A percentile compares a stretch with the other conserved stretches of the same genome.
Conservation (phyloP, 2,329 filamentous ascomycete species). For the Trichoderma afroharzianum region DNA sequence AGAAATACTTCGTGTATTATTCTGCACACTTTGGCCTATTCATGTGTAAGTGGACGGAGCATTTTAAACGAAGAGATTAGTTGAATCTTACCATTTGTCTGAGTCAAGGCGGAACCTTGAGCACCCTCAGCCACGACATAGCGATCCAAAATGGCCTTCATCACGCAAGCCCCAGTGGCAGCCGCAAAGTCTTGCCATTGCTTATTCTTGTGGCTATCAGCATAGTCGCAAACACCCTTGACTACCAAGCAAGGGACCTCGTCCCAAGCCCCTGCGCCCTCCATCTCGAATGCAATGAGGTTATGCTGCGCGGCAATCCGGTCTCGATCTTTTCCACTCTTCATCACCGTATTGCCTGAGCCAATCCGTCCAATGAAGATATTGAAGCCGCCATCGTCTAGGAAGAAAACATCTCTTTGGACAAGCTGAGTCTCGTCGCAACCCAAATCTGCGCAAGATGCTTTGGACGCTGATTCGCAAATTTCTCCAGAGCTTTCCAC, state of each 20-base stretch:
- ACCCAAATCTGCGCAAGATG: conserved; percentile 27
- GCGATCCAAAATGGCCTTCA: conserved; percentile 26
- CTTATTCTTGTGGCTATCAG: conserved; percentile 38
- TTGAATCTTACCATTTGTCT: neutral
- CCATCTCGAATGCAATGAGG: conserved; percentile 34
- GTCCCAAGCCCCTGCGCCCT: conserved; percentile 29
- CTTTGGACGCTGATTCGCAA: conserved; percentile 23
- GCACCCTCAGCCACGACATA: neutral
- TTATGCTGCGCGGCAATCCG: conserved; percentile 23
- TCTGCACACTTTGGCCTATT: neutral
- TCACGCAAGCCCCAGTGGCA: conserved; percentile 31
- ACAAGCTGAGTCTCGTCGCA: conserved; percentile 25
- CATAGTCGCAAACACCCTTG: conserved; percentile 38
- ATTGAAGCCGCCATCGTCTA: conserved; percentile 23
- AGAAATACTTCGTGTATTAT: neutral
- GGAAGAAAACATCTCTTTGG: neutral
- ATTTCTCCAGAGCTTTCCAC: neutral
- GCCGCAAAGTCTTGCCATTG: conserved; percentile 37
- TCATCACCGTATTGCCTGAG: conserved; percentile 40
- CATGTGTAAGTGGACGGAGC: neutral
- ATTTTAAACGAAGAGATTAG: too few species aligned
- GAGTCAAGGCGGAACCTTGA: neutral
- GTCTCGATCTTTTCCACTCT: conserved; percentile 35
- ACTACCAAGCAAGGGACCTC: conserved; percentile 34
- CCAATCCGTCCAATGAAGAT: conserved; percentile 37